Evolutionary conservation across 2,329 filamentous ascomycete species (phyloP).

Genomic region (Talaromyces sp.): DNA sequence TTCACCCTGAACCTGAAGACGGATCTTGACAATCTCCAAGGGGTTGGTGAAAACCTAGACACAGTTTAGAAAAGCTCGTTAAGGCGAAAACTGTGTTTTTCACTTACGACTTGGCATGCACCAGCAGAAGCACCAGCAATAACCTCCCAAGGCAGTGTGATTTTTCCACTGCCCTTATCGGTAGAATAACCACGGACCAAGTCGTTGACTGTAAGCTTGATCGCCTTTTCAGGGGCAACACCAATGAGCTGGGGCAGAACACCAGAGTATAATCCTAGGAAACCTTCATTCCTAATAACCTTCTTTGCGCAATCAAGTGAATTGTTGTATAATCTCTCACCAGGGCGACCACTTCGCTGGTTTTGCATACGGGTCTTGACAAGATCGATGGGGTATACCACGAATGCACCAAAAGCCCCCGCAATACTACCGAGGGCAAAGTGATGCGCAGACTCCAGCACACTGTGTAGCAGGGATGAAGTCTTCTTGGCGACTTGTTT

Average conservation of each 20-base stretch:
- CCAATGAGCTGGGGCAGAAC: conserved; percentile 92
- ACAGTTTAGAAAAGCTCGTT: conserved; percentile 10
- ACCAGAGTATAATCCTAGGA: conserved; percentile 86
- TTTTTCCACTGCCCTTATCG: conserved; percentile 67
- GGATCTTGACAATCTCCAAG: conserved; percentile 98
- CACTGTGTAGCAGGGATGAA: conserved; percentile 56
- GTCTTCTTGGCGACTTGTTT: conserved; percentile 53
- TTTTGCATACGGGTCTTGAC: conserved; percentile 99
- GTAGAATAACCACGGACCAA: conserved; percentile 73
- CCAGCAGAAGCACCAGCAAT: conserved; percentile 85
- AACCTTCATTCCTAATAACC: conserved; percentile 86
- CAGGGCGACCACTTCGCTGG: conserved; percentile 76
- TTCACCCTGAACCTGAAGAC: conserved; percentile 94
- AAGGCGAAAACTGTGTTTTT: conserved; percentile 5
- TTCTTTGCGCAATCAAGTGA: conserved; percentile 93
- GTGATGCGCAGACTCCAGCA: conserved; percentile 79
- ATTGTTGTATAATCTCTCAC: conserved; percentile 92
- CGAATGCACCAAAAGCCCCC: conserved; percentile 96
- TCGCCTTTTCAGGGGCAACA: conserved; percentile 98
- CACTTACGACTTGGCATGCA: conserved; percentile 89
- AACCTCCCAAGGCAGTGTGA: conserved; percentile 68
- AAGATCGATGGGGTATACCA: conserved; percentile 98
- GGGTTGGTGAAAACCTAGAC: conserved; percentile 89
- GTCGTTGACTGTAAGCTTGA: conserved; percentile 98
- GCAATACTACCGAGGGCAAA: conserved; percentile 85